Base-by-base conservation (phyloP, 2,329 filamentous ascomycete genomes). In the Ceratocystiopsis sp. region DNA sequence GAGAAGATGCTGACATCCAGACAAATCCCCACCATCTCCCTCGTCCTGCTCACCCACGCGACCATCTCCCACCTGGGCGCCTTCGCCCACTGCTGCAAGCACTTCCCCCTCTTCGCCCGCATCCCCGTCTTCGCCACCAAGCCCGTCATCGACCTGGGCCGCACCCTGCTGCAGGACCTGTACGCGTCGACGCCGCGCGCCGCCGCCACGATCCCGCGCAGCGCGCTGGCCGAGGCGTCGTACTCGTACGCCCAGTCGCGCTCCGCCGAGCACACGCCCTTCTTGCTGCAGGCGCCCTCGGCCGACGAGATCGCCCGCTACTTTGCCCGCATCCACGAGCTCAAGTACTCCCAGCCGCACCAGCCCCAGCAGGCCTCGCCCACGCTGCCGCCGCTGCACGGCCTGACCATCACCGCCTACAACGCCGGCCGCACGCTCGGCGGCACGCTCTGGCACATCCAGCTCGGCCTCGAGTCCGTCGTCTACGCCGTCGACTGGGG, bases 401-500 rank as follows among this genome's bases (percentile, higher is more conserved):
- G 87, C 5, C 73, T 98, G 16, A 94, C 85, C 2, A 84, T 98
- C 50, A 98, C 91, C 1, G 91, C 91, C 1, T 96, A 96, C 64
- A 93, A 93, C 61, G 86, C 91, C 9, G 91, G 91, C 49, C 89
- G 95, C 57, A 95, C 89, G 0, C 73, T 96, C 0, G 91, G 91
- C 59, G 91, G 91, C 44, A 96, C 91, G 19, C 94, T 98, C 65
- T 98, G 91, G 91, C 89, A 96, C 55, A 87, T 98, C 50, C 89
- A 96, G 55, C 86, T 96, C 64, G 86, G 87, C 0, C 72, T 95
- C 56, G 91, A 98, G 59, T 95, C 87, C 1, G 89, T 98, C 37
- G 87, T 98, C 1, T 96, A 98, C 54, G 89, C 91, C 0, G 84
- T 95, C 16, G 89, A 96, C 56, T 98, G 91, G 91, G 95, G 95